Evolutionary conservation across 2,329 filamentous ascomycete genomes (phyloP).

Genomic region (Phaeosphaeriaceae sp.): DNA sequence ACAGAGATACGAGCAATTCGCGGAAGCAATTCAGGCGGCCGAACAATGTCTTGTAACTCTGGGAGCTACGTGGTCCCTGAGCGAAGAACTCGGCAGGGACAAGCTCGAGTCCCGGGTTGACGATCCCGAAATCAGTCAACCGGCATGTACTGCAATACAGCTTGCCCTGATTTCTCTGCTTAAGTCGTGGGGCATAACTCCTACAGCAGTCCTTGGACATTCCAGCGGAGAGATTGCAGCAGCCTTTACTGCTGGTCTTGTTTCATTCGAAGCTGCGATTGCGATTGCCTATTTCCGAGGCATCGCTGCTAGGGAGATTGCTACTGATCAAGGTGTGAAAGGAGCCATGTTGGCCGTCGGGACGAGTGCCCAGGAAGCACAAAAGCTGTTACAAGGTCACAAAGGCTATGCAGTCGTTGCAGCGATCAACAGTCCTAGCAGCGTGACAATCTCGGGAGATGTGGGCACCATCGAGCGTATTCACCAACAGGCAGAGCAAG

Average conservation of each 20-base stretch:
- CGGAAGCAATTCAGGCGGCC: neutral
- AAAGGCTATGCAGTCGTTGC: constrained; percentile 14
- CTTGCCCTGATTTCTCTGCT: constrained; percentile 21
- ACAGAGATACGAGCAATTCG: too few relatives aligned
- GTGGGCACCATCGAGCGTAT: constrained; percentile 42
- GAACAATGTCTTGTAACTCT: neutral
- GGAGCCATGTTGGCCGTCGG: constrained; percentile 10
- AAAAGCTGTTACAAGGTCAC: neutral
- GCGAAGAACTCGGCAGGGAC: constrained; percentile 21
- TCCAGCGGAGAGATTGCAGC: constrained; percentile 31
- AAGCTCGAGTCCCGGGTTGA: constrained; percentile 13
- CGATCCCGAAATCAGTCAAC: constrained; percentile 14
- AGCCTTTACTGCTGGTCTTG: constrained; percentile 24
- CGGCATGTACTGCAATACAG: constrained; percentile 22
- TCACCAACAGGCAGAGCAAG: constrained; percentile 37
- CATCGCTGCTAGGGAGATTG: neutral
- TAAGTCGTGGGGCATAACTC: constrained; percentile 12
- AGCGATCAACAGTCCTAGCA: constrained; percentile 46
- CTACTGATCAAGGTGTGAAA: neutral
- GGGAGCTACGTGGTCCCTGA: constrained; percentile 3
- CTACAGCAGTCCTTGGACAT: constrained; percentile 21
- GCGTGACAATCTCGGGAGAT: constrained; percentile 54
- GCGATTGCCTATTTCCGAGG: constrained; percentile 3
- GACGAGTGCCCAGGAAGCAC: constrained; percentile 1
- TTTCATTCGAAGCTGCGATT: constrained; percentile 11